Base-by-base conservation (phyloP, 768 basidiomycete genomes). In the Rhizopogon rudus region DNA sequence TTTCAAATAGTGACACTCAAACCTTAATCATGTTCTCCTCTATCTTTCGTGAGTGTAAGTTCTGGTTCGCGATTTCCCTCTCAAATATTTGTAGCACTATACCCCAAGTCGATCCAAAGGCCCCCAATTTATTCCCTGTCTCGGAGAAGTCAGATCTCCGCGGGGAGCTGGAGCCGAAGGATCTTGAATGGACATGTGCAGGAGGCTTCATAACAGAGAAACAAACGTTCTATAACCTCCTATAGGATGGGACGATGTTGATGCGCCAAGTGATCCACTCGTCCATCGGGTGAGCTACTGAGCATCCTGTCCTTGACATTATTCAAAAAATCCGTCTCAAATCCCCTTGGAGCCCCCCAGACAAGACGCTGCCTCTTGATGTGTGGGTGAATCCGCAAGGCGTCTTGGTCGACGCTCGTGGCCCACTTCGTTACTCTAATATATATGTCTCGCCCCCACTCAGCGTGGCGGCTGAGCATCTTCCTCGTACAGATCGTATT, bases 141-240 rank as follows among this genome's bases (percentile, higher is more conserved):
- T 84, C 91, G 5, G 68, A 78, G 43, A 73, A 77, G 12, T 74
- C 77, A 6, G 82, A 90, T 61, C 71, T 87, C 45, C 85, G 82
- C 58, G 92, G 91, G n/a, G 81, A 84, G 61, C 83, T 96, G 54
- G 82, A 82, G 60, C 73, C 80, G 17, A 80, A 79, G 62, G 93
- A 96, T 70, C 81, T 81, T 33, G 86, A 90, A 66, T 96, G 93
- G 93, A 67, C 82, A 31, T 93, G 90, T 69, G 75, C 84, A 0
- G 77, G 83, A 48, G 93, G 94, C 1, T 96, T 98, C 68, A 80
- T 82, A 28, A 88, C 93, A 0, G 97, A 98, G 70, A 97, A 95
- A 0, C 93, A 97, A 67, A 78, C 69, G 0, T 98, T 87, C 74
- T 99, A 99, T 71, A 76, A 86, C 43, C 79, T 88, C 62, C 77